Evolutionary conservation across 192 early-diverging fungal species (phyloP).

Genomic region (Entomortierella parvispora): DNA sequence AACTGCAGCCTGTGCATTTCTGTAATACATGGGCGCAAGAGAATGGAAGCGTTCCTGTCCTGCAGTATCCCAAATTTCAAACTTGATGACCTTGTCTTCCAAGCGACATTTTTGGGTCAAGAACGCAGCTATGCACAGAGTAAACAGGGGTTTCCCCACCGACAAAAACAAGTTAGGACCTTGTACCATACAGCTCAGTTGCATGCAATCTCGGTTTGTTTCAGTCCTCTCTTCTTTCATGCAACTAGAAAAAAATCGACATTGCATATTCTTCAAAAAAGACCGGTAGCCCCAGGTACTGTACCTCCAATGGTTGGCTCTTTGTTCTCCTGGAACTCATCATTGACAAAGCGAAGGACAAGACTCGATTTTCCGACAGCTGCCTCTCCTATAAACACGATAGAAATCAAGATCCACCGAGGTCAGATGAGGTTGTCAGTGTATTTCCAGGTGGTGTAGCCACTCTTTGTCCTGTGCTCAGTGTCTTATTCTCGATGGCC

Average conservation of each 20-base stretch:
- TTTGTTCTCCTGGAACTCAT: slow-evolving; percentile 95
- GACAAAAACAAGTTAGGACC: too few relatives aligned
- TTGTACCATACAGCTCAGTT: too few relatives aligned
- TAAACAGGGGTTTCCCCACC: too few relatives aligned
- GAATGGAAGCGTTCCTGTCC: slow-evolving; percentile 99
- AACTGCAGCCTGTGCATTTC: slow-evolving; percentile 96
- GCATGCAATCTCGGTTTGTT: too few relatives aligned
- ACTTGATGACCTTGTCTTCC: slow-evolving; percentile 85
- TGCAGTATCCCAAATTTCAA: slow-evolving; percentile 93
- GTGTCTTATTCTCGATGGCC: slow-evolving; percentile 15
- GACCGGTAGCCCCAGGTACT: neutral
- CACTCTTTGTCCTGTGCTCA: neutral
- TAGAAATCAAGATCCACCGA: neutral
- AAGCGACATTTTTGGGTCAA: slow-evolving; percentile 94
- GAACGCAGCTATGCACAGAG: slow-evolving; percentile 69
- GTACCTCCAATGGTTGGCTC: slow-evolving; percentile 97
- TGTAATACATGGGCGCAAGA: slow-evolving; percentile 96
- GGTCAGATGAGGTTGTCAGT: neutral
- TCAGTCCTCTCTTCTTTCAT: too few relatives aligned
- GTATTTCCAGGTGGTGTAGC: neutral
- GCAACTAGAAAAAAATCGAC: slow-evolving; percentile 1
- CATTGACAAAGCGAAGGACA: slow-evolving; percentile 93
- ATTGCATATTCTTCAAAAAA: neutral
- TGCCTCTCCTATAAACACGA: slow-evolving; percentile 73
- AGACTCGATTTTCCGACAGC: slow-evolving; percentile 98